A percentile compares a stretch with the other conserved stretches of the same genome.
These are phyloP conservation scores for Spathaspora passalidarum DNA, from an alignment of 805 yeast genomes.

Conservation along the genomic window DNA sequence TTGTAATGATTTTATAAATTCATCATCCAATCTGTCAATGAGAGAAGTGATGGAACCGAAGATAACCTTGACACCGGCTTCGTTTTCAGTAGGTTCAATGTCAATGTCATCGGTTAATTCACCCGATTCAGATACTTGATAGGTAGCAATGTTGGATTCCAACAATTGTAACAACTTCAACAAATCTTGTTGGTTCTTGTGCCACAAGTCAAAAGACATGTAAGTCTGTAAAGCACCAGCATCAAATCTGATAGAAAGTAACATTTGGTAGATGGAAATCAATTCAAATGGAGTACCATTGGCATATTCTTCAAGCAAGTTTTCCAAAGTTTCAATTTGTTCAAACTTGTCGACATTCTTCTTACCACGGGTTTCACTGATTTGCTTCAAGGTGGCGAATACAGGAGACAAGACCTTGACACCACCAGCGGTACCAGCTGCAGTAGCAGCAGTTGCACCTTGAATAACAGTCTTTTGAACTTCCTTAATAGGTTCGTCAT, in stretches of 20 bases:
- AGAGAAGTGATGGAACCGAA: slow-evolving; percentile 83
- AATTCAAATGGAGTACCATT: slow-evolving; percentile 60
- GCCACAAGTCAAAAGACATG: slow-evolving; percentile 84
- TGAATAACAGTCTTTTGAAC: background rate
- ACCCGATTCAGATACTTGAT: slow-evolving; percentile 77
- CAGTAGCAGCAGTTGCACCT: slow-evolving; percentile 29
- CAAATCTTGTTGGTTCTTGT: slow-evolving; percentile 60
- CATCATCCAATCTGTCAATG: slow-evolving; percentile 93
- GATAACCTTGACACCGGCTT: slow-evolving; percentile 64
- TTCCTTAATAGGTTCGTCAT: slow-evolving; percentile 22
- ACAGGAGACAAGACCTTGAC: slow-evolving; percentile 45
- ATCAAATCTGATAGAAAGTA: slow-evolving; percentile 88
- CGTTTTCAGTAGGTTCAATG: slow-evolving; percentile 57
- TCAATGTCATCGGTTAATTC: slow-evolving; percentile 67
- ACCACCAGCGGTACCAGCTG: slow-evolving; percentile 35
- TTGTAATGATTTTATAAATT: slow-evolving; percentile 82
- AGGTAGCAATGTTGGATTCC: slow-evolving; percentile 54
- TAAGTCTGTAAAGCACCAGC: slow-evolving; percentile 60
- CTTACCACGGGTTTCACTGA: slow-evolving; percentile 91
- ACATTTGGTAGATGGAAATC: slow-evolving; percentile 72
- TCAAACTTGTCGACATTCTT: slow-evolving; percentile 83
- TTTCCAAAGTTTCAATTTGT: slow-evolving; percentile 71
- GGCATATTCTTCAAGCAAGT: slow-evolving; percentile 39
- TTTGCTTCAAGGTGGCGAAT: slow-evolving; percentile 68
- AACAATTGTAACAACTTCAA: slow-evolving; percentile 60